Percentiles rank a stretch among this genome's conserved stretches.
Conservation (phyloP, 805 yeast genomes). For the Schwanniomyces yamadae region DNA sequence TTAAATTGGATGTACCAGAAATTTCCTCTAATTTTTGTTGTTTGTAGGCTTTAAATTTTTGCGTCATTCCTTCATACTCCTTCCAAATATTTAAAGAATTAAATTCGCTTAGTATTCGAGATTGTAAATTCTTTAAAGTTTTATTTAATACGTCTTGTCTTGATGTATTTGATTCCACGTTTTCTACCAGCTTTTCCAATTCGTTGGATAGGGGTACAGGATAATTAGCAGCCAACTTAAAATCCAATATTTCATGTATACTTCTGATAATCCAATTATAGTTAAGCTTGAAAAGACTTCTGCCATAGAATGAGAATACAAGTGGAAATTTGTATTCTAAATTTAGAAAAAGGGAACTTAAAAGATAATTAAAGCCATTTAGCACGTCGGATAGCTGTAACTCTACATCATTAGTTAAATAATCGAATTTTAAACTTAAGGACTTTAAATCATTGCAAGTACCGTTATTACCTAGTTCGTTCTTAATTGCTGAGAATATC, state of each 20-base stretch:
- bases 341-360: constrained; percentile 23
- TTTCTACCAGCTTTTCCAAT: no score
- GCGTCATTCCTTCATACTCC: constrained; percentile 4
- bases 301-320: constrained; percentile 29
- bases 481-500: constrained; percentile 7
- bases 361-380: constrained; percentile 20
- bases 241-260: constrained; percentile 7
- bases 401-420: constrained; percentile 3
- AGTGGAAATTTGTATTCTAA: constrained; percentile 29
- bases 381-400: constrained; percentile 7
- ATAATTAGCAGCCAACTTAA: not conserved
- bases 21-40: not conserved
- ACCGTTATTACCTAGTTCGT: constrained; percentile 2
- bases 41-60: constrained; percentile 5
- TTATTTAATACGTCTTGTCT: not conserved
- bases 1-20: no score
- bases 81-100: constrained; percentile 9
- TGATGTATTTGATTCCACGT: no score
- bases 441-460: not conserved
- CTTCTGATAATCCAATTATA: constrained; percentile 13
- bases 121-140: constrained; percentile 4
- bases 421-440: not conserved
- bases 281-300: constrained; percentile 22
- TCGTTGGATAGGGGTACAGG: not conserved
- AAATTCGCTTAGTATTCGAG: constrained; percentile 2